Evolutionary conservation across 169 alveolate species (phyloP).

Genomic region (Perkinsus chesapeaki): DNA sequence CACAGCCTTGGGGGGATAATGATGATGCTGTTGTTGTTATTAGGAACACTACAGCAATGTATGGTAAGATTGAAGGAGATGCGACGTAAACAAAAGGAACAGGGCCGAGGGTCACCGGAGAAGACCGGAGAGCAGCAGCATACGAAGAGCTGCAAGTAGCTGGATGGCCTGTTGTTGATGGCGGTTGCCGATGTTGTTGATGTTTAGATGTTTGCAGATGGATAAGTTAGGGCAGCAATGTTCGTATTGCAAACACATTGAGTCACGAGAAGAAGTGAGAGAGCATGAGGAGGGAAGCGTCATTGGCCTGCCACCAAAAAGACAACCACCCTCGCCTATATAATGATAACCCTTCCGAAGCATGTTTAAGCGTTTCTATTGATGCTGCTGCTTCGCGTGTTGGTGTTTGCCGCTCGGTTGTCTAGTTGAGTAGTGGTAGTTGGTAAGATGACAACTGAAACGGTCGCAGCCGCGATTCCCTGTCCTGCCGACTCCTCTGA

Average conservation of each 20-base stretch:
- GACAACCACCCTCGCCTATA: too few relatives aligned
- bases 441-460: not conserved
- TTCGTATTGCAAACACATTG: not conserved
- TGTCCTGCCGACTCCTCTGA: not conserved
- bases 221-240: not conserved
- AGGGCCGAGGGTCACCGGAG: too few relatives aligned
- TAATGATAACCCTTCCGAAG: too few relatives aligned
- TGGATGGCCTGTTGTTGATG: too few relatives aligned
- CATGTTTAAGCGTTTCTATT: too few relatives aligned
- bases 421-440: too few relatives aligned
- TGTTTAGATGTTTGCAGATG: not conserved
- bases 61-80: not conserved
- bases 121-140: too few relatives aligned
- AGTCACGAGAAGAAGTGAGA: not conserved
- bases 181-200: not conserved
- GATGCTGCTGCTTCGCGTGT: too few relatives aligned
- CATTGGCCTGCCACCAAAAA: too few relatives aligned
- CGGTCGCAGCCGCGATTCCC: not conserved
- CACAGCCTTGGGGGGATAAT: not conserved
- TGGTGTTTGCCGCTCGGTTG: too few relatives aligned
- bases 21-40: not conserved
- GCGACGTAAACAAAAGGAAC: not conserved
- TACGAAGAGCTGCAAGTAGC: too few relatives aligned
- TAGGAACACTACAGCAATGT: not conserved
- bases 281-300: too few relatives aligned